A percentile compares a stretch with the other conserved stretches of the same genome.
Conservation (phyloP, 176 grass and related monocot genomes). For the Poa annua region DNA sequence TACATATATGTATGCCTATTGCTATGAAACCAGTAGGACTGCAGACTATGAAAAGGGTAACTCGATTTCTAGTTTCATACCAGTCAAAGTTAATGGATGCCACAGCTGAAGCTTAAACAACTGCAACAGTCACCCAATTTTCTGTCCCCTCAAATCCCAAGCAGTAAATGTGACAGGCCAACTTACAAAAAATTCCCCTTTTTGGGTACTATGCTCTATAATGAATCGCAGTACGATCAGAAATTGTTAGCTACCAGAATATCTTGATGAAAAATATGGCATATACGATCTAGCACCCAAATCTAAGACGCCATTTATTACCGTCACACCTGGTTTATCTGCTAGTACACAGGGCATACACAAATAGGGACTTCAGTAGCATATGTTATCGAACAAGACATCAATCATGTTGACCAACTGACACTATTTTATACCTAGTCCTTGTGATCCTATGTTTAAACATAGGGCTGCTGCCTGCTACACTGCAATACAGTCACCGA, state of each 20-base stretch:
- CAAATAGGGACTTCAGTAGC: neutral
- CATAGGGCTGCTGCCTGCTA: neutral
- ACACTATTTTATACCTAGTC: neutral
- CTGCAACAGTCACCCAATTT: neutral
- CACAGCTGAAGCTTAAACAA: conserved; percentile 4
- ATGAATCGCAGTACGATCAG: conserved; percentile 2
- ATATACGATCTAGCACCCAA: neutral
- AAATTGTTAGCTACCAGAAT: neutral
- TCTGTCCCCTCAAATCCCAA: conserved; percentile 12
- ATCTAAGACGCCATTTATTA: conserved; percentile 13
- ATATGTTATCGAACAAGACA: conserved; percentile 11
- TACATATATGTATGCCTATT: neutral
- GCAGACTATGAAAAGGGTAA: neutral
- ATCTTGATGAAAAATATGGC: neutral
- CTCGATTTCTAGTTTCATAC: conserved; percentile 15
- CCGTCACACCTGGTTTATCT: neutral
- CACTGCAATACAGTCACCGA: neutral
- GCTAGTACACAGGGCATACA: conserved; percentile 17
- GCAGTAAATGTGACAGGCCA: neutral
- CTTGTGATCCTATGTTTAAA: conserved; percentile 35
- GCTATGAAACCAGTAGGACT: conserved; percentile 18
- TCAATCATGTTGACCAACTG: conserved; percentile 4
- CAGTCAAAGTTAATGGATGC: neutral
- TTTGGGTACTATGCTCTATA: neutral
- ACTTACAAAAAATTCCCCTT: neutral